Conservation (phyloP, 2,329 filamentous ascomycete species). For the Cordyceps cicadae region DNA sequence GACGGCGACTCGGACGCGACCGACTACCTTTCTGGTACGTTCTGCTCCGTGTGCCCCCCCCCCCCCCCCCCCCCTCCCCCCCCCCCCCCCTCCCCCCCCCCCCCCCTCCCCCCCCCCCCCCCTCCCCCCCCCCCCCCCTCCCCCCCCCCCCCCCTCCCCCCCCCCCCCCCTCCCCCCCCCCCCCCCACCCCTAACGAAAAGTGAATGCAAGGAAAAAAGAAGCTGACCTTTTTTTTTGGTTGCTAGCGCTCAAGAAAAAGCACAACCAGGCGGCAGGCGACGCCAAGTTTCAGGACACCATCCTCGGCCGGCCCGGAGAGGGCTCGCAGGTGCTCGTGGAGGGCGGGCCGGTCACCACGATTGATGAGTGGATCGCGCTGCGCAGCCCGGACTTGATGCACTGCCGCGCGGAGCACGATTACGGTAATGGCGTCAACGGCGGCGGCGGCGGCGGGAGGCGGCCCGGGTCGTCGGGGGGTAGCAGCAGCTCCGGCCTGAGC, state of each 20-base stretch:
- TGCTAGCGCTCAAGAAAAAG: constrained; percentile 76
- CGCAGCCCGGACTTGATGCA: constrained; percentile 16
- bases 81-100: too few species aligned
- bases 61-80: too few species aligned
- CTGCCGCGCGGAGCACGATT: background rate
- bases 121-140: too few species aligned
- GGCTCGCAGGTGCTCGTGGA: constrained; percentile 67
- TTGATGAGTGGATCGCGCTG: constrained; percentile 30
- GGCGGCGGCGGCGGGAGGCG: background rate
- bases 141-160: too few species aligned
- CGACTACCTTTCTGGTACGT: constrained; percentile 59
- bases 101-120: too few species aligned
- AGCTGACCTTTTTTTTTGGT: background rate
- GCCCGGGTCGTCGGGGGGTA: constrained; percentile 31
- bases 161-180: too few species aligned
- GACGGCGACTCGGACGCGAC: constrained; percentile 55
- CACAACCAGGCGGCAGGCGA: constrained; percentile 85
- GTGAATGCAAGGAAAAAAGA: too few species aligned
- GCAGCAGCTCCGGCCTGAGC: constrained; percentile 42
- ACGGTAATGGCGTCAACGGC: constrained; percentile 8
- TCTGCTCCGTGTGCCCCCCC: too few species aligned
- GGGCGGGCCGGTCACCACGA: constrained; percentile 47
- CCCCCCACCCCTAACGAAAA: too few species aligned
- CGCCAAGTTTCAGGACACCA: constrained; percentile 74
- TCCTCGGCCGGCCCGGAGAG: constrained; percentile 67